Base-by-base conservation (phyloP, 2,329 filamentous ascomycete genomes). In the Aureobasidium sp. region DNA sequence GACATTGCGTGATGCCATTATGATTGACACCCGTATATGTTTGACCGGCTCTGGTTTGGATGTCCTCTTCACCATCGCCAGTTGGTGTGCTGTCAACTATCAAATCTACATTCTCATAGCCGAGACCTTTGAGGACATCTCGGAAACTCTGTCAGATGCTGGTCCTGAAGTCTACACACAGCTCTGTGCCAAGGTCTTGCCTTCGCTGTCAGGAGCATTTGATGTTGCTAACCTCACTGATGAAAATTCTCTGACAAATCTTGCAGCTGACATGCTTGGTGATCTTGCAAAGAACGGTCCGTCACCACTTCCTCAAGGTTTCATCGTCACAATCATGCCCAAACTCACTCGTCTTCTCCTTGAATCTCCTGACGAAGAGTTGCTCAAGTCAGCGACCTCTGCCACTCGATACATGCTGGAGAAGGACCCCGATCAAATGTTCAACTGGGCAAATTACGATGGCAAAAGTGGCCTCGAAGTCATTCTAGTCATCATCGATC, bases 51-150 rank as follows among this genome's bases (percentile, higher is more conserved):
- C 88, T 50, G 90, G 93, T 26, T 79, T 96, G 6, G 88, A 94
- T 68, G 79, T 92, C 15, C 83, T 99, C 9, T 97, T 99, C 77
- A 84, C 88, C 59, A 85, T 97, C 64, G 93, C 92, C 26, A 94
- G 91, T 73, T 87, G 92, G 71, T 92, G 92, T 32, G 90, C 93
- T 0, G 85, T 84, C 64, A 97, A 96, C 76, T 96, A 95, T 78
- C 92, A 97, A 73, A 84, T 97, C 51, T 91, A 88, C 0, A 87
- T 92, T 78, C 80, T 97, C 57, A 88, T 97, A 27, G 88, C 85
- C 39, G 94, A 99, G 75, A 87, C 90, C 0, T 96, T 99, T 70
- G 93, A 97, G 73, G 90, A 94, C 47, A 87, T 97, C 62, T 88
- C 92, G 6, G 79, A 82, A 56, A 82, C 80, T 1, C 83, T 96